Evolutionary conservation across 2,329 filamentous ascomycete species (phyloP).

Genomic region (Colletotrichum cereale): DNA sequence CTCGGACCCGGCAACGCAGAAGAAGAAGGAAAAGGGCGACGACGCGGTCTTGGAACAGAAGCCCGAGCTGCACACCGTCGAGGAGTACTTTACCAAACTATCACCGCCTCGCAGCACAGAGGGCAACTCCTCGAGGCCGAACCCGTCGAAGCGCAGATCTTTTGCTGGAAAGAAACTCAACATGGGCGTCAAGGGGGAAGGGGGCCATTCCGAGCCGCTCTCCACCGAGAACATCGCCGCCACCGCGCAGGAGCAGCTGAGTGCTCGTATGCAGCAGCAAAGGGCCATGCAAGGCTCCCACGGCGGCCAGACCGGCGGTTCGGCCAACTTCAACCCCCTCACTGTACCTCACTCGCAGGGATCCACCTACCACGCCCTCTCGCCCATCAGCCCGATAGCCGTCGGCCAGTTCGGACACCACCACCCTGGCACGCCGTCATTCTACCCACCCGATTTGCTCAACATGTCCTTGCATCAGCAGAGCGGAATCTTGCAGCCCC

Average conservation of each 20-base stretch:
- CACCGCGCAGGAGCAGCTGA: slow-evolving; percentile 52
- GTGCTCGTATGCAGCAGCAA: slow-evolving; percentile 53
- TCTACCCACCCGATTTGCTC: slow-evolving; percentile 67
- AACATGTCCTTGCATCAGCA: slow-evolving; percentile 63
- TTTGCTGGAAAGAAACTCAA: slow-evolving; percentile 52
- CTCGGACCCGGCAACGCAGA: slow-evolving; percentile 76
- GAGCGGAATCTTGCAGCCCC: slow-evolving; percentile 71
- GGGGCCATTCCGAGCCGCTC: slow-evolving; percentile 40
- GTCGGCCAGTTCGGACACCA: slow-evolving; percentile 54
- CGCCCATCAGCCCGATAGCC: slow-evolving; percentile 66
- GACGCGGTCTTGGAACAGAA: slow-evolving; percentile 92
- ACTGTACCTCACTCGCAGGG: slow-evolving; percentile 56
- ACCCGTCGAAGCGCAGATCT: slow-evolving; percentile 52
- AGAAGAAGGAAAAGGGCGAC: slow-evolving; percentile 82
- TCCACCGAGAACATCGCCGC: slow-evolving; percentile 47
- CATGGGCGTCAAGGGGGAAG: slow-evolving; percentile 35
- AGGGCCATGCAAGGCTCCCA: slow-evolving; percentile 59
- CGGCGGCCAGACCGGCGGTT: slow-evolving; percentile 56
- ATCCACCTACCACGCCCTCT: slow-evolving; percentile 60
- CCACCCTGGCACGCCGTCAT: slow-evolving; percentile 52
- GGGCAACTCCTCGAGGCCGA: slow-evolving; percentile 19
- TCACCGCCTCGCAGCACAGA: slow-evolving; percentile 72
- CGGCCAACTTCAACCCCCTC: slow-evolving; percentile 57
- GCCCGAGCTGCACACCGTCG: slow-evolving; percentile 90
- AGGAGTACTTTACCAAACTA: slow-evolving; percentile 90